Conservation (phyloP, 805 yeast genomes). For the Yamadazyma nakazawae region DNA sequence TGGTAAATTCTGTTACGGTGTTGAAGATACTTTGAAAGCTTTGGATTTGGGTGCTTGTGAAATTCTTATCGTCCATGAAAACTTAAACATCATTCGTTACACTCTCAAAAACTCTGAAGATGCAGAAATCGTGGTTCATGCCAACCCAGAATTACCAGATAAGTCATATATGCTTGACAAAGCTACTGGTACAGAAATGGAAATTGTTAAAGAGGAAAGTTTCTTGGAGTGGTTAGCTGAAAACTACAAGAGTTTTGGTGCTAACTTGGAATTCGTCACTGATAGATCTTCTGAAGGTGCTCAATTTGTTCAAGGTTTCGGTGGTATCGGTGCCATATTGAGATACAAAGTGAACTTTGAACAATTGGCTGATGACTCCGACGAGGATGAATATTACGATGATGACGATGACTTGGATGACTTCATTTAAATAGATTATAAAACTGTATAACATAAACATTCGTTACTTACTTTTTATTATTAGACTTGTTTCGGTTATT, state of each 20-base stretch:
- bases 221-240: slow-evolving; percentile 98
- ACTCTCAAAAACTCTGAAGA: slow-evolving; percentile 83
- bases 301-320: slow-evolving; percentile 95
- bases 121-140: slow-evolving; percentile 67
- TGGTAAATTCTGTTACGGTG: slow-evolving; percentile 97
- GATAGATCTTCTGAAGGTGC: slow-evolving; percentile 98
- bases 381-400: slow-evolving; percentile 80
- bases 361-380: slow-evolving; percentile 84
- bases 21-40: slow-evolving; percentile 94
- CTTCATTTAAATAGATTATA: slow-evolving; percentile 26
- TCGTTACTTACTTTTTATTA: neutral
- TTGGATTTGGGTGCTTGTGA: slow-evolving; percentile 96
- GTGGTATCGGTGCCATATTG: slow-evolving; percentile 96
- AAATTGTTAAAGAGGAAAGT: slow-evolving; percentile 76
- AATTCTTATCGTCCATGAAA: slow-evolving; percentile 87
- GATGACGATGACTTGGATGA: slow-evolving; percentile 52
- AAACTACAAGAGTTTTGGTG: slow-evolving; percentile 91
- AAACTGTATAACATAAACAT: neutral
- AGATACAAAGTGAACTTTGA: slow-evolving; percentile 97
- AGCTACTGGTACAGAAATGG: slow-evolving; percentile 89
- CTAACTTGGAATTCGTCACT: slow-evolving; percentile 91
- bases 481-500: neutral
- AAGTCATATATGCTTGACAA: slow-evolving; percentile 77
- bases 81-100: slow-evolving; percentile 80
- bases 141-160: slow-evolving; percentile 68